A percentile compares a stretch with the other conserved stretches of the same genome.
Conservation (phyloP, 495 filamentous ascomycete genomes). For the Aspergillus leporis region DNA sequence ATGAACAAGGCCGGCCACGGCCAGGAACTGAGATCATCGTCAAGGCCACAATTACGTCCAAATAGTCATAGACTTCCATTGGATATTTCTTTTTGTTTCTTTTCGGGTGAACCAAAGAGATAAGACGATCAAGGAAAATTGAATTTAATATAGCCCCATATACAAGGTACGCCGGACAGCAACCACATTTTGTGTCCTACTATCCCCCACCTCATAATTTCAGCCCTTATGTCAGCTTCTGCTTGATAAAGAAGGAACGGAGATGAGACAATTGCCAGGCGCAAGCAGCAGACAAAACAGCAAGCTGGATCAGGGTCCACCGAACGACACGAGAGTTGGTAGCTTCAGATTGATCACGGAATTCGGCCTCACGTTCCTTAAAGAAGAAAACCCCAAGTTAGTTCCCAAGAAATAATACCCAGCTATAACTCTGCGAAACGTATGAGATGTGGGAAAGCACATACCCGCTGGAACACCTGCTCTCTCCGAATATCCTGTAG, state of each 20-base stretch:
- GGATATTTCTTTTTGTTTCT: neutral
- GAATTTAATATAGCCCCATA: neutral
- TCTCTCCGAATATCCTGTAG: conserved; percentile 89
- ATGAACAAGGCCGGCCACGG: neutral
- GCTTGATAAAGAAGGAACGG: conserved; percentile 98
- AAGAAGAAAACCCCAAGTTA: neutral
- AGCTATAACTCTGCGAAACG: neutral
- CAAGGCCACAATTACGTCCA: neutral
- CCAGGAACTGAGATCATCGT: neutral
- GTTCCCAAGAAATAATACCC: neutral
- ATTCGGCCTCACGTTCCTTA: conserved; percentile 97
- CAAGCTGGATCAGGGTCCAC: conserved; percentile 89
- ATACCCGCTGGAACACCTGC: conserved; percentile 93
- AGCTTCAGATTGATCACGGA: conserved; percentile 92
- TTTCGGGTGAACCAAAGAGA: conserved; percentile 3
- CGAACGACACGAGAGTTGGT: conserved; percentile 92
- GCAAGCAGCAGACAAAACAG: conserved; percentile 86
- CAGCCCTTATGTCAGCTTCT: conserved; percentile 75
- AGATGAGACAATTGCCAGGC: conserved; percentile 97
- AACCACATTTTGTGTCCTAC: neutral
- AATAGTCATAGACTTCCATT: conserved; percentile 2
- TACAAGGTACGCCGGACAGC: neutral
- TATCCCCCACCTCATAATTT: neutral
- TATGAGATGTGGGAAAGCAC: conserved; percentile 32
- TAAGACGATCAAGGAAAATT: conserved; percentile 3